Evolutionary conservation across 192 early-diverging fungal species (phyloP).

Genomic region (Entomortierella lignicola): DNA sequence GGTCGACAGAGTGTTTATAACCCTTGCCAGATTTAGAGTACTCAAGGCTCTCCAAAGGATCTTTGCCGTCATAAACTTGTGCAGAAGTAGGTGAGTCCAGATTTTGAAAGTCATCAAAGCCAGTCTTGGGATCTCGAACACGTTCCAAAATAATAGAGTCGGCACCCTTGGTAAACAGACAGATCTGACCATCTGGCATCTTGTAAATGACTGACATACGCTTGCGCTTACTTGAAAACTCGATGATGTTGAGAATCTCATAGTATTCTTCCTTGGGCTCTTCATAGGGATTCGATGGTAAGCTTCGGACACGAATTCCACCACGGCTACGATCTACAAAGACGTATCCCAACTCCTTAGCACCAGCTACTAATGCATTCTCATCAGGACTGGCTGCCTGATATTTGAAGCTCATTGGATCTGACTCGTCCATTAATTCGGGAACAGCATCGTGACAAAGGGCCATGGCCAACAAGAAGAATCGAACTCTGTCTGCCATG

Average conservation of each 20-base stretch:
- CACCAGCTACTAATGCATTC: constrained; percentile 83
- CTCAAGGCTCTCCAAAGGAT: constrained; percentile 39
- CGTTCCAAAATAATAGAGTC: constrained; percentile 88
- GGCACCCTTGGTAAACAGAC: constrained; percentile 90
- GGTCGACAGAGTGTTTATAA: constrained; percentile 2
- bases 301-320: constrained; percentile 35
- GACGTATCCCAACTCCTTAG: constrained; percentile 78
- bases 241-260: constrained; percentile 79
- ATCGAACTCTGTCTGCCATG: constrained; percentile 61
- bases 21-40: constrained; percentile 28
- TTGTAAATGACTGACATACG: constrained; percentile 88
- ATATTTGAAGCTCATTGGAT: constrained; percentile 72
- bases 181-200: constrained; percentile 78
- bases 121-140: constrained; percentile 52
- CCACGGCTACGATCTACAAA: constrained; percentile 69
- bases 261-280: constrained; percentile 49
- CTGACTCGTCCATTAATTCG: constrained; percentile 69
- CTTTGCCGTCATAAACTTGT: constrained; percentile 22
- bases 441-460: constrained; percentile 88
- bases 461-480: constrained; percentile 81
- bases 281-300: constrained; percentile 16
- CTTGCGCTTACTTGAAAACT: constrained; percentile 90
- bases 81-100: constrained; percentile 21
- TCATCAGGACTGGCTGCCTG: constrained; percentile 88
- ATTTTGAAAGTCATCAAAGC: constrained; percentile 28